A percentile compares a stretch with the other conserved stretches of the same genome.
Conservation (phyloP, 2,329 filamentous ascomycete species). For the Furcasterigmium furcatum region DNA sequence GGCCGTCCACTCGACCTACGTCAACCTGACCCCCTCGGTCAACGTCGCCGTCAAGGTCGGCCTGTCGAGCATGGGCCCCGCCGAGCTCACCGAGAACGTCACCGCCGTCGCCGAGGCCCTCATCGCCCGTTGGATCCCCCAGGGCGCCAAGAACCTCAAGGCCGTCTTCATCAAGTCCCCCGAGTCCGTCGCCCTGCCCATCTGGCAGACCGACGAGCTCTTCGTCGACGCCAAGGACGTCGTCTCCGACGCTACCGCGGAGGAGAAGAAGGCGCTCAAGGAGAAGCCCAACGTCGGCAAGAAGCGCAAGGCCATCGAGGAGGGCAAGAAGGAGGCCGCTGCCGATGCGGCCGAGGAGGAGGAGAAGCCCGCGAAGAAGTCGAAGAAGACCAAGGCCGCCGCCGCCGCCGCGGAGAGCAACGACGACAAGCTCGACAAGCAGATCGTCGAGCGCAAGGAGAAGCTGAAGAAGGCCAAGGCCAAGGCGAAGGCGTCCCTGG, state of each 20-base stretch:
- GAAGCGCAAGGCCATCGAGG: conserved; percentile 53
- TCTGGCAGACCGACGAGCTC: conserved; percentile 90
- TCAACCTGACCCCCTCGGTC: conserved; percentile 74
- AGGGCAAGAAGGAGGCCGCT: conserved; percentile 14
- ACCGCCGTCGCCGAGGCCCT: conserved; percentile 66
- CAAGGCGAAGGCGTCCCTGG: conserved; percentile 48
- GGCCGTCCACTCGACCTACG: conserved; percentile 72
- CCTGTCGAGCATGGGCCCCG: conserved; percentile 67
- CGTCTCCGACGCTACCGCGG: conserved; percentile 57
- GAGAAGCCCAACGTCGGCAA: conserved; percentile 60
- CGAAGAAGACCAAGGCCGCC: conserved; percentile 34
- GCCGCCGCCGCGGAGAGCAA: conserved; percentile 33
- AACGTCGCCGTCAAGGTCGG: conserved; percentile 81
- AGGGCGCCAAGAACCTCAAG: conserved; percentile 84
- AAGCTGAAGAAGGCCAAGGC: conserved; percentile 58
- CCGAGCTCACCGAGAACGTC: conserved; percentile 79
- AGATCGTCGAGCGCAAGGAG: conserved; percentile 57
- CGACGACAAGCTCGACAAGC: conserved; percentile 52
- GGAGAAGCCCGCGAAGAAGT: conserved; percentile 38
- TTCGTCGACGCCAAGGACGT: conserved; percentile 78
- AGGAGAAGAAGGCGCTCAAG: conserved; percentile 40
- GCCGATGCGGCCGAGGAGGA: conserved; percentile 20
- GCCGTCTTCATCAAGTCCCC: conserved; percentile 88
- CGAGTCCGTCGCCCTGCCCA: conserved; percentile 82
- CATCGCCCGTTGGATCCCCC: conserved; percentile 76